Base-by-base conservation (phyloP, 805 yeast genomes). In the Candida sonorensis region DNA sequence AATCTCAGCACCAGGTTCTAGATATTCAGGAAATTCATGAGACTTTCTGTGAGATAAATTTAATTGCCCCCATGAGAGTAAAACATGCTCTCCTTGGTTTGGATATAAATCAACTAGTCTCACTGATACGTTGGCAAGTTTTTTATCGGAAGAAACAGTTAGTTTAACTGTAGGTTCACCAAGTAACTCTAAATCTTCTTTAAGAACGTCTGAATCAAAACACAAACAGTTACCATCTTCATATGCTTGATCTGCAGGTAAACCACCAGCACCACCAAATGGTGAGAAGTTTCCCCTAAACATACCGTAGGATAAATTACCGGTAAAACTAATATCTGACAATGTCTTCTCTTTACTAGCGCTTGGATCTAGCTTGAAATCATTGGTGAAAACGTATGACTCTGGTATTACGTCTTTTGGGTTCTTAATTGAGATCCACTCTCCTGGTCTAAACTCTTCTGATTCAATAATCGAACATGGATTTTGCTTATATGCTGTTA, bases 41-140 rank as follows among this genome's bases (percentile, higher is more conserved):
- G 67, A 61, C 16, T 64, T 53, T 33, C 62, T 53, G 44, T 65
- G 69, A 1, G 64, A 49, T 26, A 66, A 40, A 35, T 67, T 67
- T 33, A 65, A 43, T 38, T 61, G 63, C n/a, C 71, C 72, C 72
- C 72, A 66, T 1, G 67, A 60, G n/a, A 67, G 42, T 26, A 67
- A 44, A 9, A 61, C 55, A 34, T 52, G 45, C 30, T 62, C 63
- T n/a, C 57, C 58, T 12, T 54, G 48, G 27, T 48, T 37, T 2
- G 69, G 67, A 37, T 65, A 54, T 14, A 66, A 30, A 41, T 66
- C 72, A 18, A 59, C 59, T 17, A 67, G 37, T 38, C 67, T 55
- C 20, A 50, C 67, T 7, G 65, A 57, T 6, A 63, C 23, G 29
- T 61, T 62, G n/a, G 69, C 69, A 17, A 59, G 38, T 28, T 51